A percentile compares a stretch with the other conserved stretches of the same genome.
Evolutionary conservation across 306 rosid species (phyloP).

Genomic region (Castanea crenata): DNA sequence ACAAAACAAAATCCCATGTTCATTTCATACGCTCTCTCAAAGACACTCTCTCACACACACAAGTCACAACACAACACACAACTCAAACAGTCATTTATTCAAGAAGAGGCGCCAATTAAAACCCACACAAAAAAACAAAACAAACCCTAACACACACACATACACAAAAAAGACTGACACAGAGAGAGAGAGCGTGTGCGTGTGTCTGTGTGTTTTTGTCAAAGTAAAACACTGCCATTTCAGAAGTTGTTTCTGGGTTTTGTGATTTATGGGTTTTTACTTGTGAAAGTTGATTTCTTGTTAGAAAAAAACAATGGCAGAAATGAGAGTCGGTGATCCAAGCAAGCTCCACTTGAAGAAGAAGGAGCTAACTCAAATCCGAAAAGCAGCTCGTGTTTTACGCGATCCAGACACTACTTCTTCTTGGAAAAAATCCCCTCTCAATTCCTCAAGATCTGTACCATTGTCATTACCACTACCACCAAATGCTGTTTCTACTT

Average conservation of each 20-base stretch:
- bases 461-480: background rate
- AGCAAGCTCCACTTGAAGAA: slow-evolving; percentile 78
- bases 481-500: slow-evolving; percentile 23
- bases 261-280: background rate
- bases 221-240: no score
- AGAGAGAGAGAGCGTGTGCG: background rate
- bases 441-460: slow-evolving; percentile 67
- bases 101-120: slow-evolving; percentile 36
- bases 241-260: background rate
- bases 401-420: slow-evolving; percentile 97
- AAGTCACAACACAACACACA: background rate
- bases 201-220: no score
- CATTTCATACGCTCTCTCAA: background rate
- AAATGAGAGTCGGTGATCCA: slow-evolving; percentile 63
- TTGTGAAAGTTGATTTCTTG: background rate
- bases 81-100: slow-evolving; percentile 13
- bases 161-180: background rate
- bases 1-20: background rate
- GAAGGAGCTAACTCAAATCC: slow-evolving; percentile 93
- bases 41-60: no score
- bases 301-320: slow-evolving; percentile 37
- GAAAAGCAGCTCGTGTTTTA: slow-evolving; percentile 81
- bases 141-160: background rate
- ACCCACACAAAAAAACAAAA: slow-evolving; percentile 14
- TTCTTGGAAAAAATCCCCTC: slow-evolving; percentile 85